Evolutionary conservation across 2,329 filamentous ascomycete species (phyloP).

Genomic region (Grosmannia clavigera): DNA sequence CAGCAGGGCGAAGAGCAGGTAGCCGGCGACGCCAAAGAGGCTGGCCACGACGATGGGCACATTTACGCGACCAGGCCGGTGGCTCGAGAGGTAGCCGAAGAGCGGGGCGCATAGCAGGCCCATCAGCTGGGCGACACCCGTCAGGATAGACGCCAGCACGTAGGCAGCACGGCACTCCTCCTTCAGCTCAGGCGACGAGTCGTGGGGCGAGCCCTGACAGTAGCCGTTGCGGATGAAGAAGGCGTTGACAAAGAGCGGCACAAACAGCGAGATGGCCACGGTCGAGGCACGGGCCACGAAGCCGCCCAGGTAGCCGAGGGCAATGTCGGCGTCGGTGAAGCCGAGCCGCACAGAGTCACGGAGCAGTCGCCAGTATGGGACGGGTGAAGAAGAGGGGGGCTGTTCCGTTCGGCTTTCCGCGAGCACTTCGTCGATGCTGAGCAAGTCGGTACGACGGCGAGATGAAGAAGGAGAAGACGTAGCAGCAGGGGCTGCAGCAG

Average conservation of each 20-base stretch:
- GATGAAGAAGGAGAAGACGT: not conserved
- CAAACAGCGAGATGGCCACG: constrained; percentile 88
- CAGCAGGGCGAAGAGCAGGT: constrained; percentile 63
- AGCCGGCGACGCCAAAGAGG: constrained; percentile 63
- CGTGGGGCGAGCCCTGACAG: constrained; percentile 55
- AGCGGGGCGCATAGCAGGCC: constrained; percentile 75
- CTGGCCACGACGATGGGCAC: constrained; percentile 63
- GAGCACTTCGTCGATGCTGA: constrained; percentile 6
- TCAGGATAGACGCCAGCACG: constrained; percentile 72
- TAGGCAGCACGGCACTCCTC: constrained; percentile 78
- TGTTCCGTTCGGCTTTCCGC: not conserved
- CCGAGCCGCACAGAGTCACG: constrained; percentile 55
- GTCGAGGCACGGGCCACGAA: constrained; percentile 92
- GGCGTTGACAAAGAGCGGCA: constrained; percentile 84
- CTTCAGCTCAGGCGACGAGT: constrained; percentile 63
- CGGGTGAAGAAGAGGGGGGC: not conserved
- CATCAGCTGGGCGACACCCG: constrained; percentile 76
- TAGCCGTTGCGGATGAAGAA: constrained; percentile 75
- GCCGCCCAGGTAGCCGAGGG: constrained; percentile 79
- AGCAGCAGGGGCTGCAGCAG: not conserved
- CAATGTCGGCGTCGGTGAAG: constrained; percentile 64
- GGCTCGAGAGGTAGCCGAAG: constrained; percentile 70
- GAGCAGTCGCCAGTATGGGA: constrained; percentile 49
- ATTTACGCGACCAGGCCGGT: constrained; percentile 34
- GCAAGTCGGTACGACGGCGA: constrained; percentile 1